These are phyloP conservation scores for Tulasnella sp. DNA, from an alignment of 768 basidiomycete genomes.

Conservation along the genomic window DNA sequence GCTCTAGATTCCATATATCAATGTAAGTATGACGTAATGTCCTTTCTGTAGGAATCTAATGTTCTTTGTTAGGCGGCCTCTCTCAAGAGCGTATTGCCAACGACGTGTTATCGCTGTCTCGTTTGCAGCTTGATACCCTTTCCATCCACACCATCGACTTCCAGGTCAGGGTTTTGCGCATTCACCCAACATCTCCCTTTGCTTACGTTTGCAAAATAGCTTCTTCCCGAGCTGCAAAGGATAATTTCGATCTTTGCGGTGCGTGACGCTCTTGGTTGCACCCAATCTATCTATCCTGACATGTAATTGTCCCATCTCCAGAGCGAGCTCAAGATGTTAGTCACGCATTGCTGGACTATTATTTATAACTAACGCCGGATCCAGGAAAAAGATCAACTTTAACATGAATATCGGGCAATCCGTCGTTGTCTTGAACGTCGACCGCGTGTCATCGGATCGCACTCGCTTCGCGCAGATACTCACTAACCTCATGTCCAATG, in stretches of 20 bases:
- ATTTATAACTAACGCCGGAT: neutral
- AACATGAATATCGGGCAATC: slow-evolving; percentile 36
- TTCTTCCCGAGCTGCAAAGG: slow-evolving; percentile 21
- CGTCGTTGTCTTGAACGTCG: slow-evolving; percentile 32
- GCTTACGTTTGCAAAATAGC: neutral
- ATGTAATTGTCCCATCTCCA: slow-evolving; percentile 7
- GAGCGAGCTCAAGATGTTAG: slow-evolving; percentile 38
- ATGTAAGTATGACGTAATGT: slow-evolving; percentile 30
- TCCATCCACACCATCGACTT: slow-evolving; percentile 32
- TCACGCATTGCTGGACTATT: neutral
- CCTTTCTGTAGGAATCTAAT: neutral
- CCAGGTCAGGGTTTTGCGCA: neutral
- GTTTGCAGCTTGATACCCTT: slow-evolving; percentile 39
- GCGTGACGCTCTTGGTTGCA: neutral
- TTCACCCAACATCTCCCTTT: neutral
- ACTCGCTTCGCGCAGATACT: slow-evolving; percentile 38
- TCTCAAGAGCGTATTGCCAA: slow-evolving; percentile 41
- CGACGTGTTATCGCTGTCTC: slow-evolving; percentile 41
- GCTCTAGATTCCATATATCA: slow-evolving; percentile 41
- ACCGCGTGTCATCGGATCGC: slow-evolving; percentile 38
- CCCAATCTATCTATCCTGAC: neutral
- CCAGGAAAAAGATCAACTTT: slow-evolving; percentile 38
- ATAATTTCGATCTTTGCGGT: slow-evolving; percentile 37
- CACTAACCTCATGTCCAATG: slow-evolving; percentile 32
- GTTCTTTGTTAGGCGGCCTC: slow-evolving; percentile 28